phyloP scores from a whole-genome alignment of 768 basidiomycete genomes.

The Naganishia antarctica region DNA sequence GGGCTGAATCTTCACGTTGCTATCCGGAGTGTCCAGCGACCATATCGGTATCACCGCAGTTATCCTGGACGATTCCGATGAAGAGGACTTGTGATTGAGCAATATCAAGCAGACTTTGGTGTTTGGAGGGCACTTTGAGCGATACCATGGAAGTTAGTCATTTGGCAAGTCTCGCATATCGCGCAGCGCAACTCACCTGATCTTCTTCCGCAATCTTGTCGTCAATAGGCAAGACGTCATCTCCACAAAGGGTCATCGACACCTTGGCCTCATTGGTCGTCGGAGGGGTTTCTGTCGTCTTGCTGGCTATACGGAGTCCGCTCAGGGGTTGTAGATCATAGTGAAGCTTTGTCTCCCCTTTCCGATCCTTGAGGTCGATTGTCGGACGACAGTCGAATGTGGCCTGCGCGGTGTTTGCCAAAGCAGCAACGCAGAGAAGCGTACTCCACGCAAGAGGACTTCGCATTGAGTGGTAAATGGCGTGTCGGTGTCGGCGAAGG shows the following conservation, averaged over 20 bases:
- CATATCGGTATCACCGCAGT: conserved; percentile 48
- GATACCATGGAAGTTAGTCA: neutral
- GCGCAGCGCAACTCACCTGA: conserved; percentile 37
- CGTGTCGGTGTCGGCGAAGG: neutral
- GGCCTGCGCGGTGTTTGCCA: neutral
- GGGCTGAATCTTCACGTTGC: conserved; percentile 32
- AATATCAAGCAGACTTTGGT: conserved; percentile 45
- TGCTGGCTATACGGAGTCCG: conserved; percentile 30
- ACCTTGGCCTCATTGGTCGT: conserved; percentile 42
- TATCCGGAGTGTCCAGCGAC: conserved; percentile 33
- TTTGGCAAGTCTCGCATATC: neutral
- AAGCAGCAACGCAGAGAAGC: neutral
- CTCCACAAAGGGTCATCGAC: conserved; percentile 40
- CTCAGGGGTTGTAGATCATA: conserved; percentile 41
- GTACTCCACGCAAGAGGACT: neutral
- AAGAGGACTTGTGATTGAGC: conserved; percentile 42
- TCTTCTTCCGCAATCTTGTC: conserved; percentile 44
- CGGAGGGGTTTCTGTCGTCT: conserved; percentile 43
- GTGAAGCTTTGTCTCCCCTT: conserved; percentile 18
- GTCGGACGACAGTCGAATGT: conserved; percentile 16
- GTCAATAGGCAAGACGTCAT: conserved; percentile 36
- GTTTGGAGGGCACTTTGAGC: conserved; percentile 41
- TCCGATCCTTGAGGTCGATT: neutral
- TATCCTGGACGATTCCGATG: conserved; percentile 38
- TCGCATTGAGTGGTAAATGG: neutral